These are phyloP conservation scores for Diplogelasinospora grovesii DNA, from an alignment of 495 filamentous ascomycete genomes.

Conservation along the genomic window DNA sequence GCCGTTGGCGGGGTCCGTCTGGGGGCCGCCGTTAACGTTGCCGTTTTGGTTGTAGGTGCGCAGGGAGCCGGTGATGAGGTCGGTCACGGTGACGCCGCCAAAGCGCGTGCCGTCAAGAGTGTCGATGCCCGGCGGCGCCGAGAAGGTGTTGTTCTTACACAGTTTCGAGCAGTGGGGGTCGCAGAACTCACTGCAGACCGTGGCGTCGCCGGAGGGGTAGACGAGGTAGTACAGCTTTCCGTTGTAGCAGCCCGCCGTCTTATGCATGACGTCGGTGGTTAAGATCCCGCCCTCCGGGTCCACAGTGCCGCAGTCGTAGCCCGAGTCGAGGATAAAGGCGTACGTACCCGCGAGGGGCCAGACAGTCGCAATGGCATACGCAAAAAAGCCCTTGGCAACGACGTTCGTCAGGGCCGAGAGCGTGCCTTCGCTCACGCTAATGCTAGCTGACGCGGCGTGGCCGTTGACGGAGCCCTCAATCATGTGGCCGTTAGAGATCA, in stretches of 20 bases:
- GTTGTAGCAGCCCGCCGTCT: slow-evolving; percentile 18
- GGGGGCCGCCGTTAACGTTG: slow-evolving; percentile 23
- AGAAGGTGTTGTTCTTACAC: slow-evolving; percentile 10
- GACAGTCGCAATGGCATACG: slow-evolving; percentile 26
- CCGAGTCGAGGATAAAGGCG: slow-evolving; percentile 31
- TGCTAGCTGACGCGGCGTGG: background rate
- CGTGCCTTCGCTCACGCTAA: too few species aligned
- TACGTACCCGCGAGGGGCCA: slow-evolving; percentile 19
- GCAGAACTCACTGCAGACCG: background rate
- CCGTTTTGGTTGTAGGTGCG: slow-evolving; percentile 25
- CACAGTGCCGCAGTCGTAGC: slow-evolving; percentile 15
- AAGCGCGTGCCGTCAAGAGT: slow-evolving; percentile 12
- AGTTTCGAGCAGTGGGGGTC: too few species aligned
- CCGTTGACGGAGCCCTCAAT: background rate
- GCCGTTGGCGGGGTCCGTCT: slow-evolving; percentile 1
- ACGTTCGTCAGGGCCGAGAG: background rate
- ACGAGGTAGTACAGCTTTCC: slow-evolving; percentile 27
- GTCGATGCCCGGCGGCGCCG: slow-evolving; percentile 19
- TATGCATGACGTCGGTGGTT: slow-evolving; percentile 14
- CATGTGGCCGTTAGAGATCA: slow-evolving; percentile 25
- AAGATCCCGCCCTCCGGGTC: too few species aligned
- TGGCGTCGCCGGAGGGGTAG: slow-evolving; percentile 11
- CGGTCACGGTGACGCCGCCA: slow-evolving; percentile 17
- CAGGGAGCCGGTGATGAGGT: slow-evolving; percentile 24
- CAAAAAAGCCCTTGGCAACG: slow-evolving; percentile 24